Conservation (phyloP, 352 stramenopile species). For the Globisporangium mamillatum region DNA sequence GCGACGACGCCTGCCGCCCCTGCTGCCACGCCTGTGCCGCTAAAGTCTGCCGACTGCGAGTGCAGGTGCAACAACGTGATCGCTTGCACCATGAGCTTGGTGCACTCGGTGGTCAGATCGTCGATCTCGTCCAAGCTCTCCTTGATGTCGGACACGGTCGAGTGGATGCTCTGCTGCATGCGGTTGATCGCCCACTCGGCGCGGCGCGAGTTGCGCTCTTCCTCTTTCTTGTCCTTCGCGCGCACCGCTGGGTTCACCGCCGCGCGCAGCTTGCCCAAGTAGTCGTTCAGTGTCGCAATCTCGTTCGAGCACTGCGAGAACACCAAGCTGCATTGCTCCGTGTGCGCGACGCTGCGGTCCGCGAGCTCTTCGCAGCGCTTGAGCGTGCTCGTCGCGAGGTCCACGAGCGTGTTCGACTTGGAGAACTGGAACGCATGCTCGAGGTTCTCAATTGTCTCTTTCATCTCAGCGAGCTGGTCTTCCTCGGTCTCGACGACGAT, state of each 20-base stretch:
- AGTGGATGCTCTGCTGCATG: conserved; percentile 68
- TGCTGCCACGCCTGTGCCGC: conserved; percentile 76
- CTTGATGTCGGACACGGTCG: conserved; percentile 67
- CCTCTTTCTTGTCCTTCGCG: conserved; percentile 64
- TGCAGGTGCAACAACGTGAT: conserved; percentile 85
- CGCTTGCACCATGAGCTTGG: conserved; percentile 83
- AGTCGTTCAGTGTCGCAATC: conserved; percentile 71
- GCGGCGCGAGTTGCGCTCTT: conserved; percentile 65
- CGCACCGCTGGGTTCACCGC: conserved; percentile 50
- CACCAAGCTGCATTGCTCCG: conserved; percentile 81
- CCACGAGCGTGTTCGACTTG: conserved; percentile 65
- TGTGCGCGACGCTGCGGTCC: conserved; percentile 62
- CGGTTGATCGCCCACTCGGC: conserved; percentile 73
- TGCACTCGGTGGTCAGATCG: conserved; percentile 76
- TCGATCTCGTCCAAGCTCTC: conserved; percentile 78
- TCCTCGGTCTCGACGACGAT: conserved; percentile 81
- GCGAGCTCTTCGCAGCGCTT: conserved; percentile 66
- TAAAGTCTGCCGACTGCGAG: conserved; percentile 78
- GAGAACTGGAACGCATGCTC: conserved; percentile 85
- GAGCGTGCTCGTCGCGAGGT: conserved; percentile 67
- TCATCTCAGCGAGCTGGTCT: conserved; percentile 57
- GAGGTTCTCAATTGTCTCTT: conserved; percentile 57
- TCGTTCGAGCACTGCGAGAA: conserved; percentile 80
- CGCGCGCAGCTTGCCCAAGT: conserved; percentile 70
- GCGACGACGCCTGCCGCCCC: conserved; percentile 79